Evolutionary conservation across 176 grass and related monocot species (phyloP).

Genomic region (Triticum dicoccoides): DNA sequence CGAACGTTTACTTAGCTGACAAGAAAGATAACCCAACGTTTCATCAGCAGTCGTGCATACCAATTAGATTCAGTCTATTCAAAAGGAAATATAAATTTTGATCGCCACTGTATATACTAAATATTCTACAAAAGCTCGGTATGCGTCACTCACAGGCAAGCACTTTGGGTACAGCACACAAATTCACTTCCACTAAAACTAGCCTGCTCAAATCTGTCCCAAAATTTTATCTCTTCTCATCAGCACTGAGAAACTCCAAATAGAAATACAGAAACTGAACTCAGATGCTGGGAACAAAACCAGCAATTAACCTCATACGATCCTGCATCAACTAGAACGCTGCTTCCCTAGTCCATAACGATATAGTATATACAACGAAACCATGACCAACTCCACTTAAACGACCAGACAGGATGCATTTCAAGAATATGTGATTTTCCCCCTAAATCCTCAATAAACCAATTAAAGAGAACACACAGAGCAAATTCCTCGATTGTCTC

Average conservation of each 20-base stretch:
- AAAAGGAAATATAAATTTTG: not conserved
- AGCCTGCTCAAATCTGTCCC: not conserved
- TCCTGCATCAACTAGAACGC: not conserved
- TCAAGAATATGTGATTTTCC: not conserved
- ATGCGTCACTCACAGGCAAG: not conserved
- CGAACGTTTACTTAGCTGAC: not conserved
- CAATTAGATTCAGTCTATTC: not conserved
- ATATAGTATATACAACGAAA: not conserved
- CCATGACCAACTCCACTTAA: not conserved
- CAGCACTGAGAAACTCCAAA: not conserved
- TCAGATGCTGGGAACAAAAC: not conserved
- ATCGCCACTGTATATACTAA: not conserved
- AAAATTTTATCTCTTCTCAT: not conserved
- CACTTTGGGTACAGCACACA: not conserved
- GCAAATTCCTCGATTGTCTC: not conserved
- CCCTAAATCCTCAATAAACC: not conserved
- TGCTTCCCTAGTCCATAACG: not conserved
- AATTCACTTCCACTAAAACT: conserved; percentile 11
- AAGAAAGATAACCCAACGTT: conserved; percentile 18
- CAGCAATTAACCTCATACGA: not conserved
- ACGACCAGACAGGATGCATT: not conserved
- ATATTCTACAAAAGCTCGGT: conserved; percentile 13
- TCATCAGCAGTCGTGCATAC: conserved; percentile 5
- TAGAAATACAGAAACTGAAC: not conserved
- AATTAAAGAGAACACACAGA: not conserved